Conservation (phyloP, 2,329 filamentous ascomycete species). For the Talaromyces sp. region DNA sequence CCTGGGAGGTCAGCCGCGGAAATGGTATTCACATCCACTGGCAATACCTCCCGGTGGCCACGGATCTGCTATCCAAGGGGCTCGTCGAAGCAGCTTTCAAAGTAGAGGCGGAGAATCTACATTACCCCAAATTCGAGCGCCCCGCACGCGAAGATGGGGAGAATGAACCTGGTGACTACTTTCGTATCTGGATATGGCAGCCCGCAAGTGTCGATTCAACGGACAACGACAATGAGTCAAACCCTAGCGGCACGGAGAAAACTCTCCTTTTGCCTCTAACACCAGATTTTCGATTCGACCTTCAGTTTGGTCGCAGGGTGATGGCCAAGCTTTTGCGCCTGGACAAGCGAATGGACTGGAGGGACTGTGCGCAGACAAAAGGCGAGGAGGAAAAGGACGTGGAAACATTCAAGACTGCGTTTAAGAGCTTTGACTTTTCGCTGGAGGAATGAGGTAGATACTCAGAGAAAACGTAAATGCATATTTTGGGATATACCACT, state of each 20-base stretch:
- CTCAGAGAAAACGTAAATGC: background rate
- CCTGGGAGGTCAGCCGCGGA: constrained; percentile 84
- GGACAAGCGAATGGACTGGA: constrained; percentile 77
- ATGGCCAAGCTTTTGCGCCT: constrained; percentile 81
- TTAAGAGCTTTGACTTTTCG: constrained; percentile 84
- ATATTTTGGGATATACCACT: too few relatives aligned
- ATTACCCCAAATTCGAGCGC: constrained; percentile 52
- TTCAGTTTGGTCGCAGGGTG: constrained; percentile 85
- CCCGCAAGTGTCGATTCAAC: constrained; percentile 20
- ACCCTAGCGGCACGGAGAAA: constrained; percentile 31
- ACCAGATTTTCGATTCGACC: constrained; percentile 70
- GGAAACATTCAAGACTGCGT: constrained; percentile 72
- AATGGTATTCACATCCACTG: constrained; percentile 85
- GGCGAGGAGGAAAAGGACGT: constrained; percentile 77
- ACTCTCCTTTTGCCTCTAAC: constrained; percentile 71
- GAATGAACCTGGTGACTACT: constrained; percentile 57
- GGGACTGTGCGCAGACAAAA: constrained; percentile 71
- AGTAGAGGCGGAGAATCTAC: constrained; percentile 75
- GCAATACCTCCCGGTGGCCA: constrained; percentile 80
- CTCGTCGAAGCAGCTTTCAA: constrained; percentile 85
- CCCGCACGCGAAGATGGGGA: constrained; percentile 36
- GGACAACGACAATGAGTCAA: constrained; percentile 9
- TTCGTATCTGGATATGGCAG: constrained; percentile 76
- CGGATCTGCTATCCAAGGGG: constrained; percentile 63
- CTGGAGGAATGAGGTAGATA: constrained; percentile 25